Conservation (phyloP, 345 rosid genomes). For the Populus alba region DNA sequence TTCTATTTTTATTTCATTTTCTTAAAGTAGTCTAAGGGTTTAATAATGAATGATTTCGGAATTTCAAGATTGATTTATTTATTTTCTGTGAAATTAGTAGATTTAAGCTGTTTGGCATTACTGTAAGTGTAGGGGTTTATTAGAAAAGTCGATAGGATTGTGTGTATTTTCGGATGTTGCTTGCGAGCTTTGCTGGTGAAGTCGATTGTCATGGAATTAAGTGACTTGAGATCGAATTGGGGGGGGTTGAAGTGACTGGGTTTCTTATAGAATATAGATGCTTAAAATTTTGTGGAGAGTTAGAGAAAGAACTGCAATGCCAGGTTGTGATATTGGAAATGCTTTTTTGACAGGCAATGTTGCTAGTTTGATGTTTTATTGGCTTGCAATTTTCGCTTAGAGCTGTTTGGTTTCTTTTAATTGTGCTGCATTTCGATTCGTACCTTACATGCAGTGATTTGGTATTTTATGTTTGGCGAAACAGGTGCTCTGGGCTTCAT, state of each 20-base stretch:
- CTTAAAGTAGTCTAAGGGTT: not conserved
- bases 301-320: not conserved
- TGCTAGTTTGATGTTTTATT: not conserved
- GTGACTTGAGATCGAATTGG: not conserved
- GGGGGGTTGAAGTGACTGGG: not conserved
- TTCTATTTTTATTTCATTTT: not conserved
- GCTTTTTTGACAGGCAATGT: not conserved
- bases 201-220: not conserved
- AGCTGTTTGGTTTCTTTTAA: not conserved
- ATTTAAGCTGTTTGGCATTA: not conserved
- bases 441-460: not conserved
- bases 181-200: not conserved
- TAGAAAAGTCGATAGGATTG: not conserved
- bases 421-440: not conserved
- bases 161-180: not conserved
- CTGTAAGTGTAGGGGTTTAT: not conserved
- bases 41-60: not conserved
- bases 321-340: not conserved
- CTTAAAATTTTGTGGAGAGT: not conserved
- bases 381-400: not conserved
- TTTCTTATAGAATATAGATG: not conserved
- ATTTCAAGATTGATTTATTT: not conserved
- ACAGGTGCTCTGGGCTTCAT: slow-evolving; percentile 90
- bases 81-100: not conserved
- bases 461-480: slow-evolving; percentile 17